These are phyloP conservation scores for Solidago caesia DNA, from an alignment of 129 eudicot species.

Conservation along the genomic window DNA sequence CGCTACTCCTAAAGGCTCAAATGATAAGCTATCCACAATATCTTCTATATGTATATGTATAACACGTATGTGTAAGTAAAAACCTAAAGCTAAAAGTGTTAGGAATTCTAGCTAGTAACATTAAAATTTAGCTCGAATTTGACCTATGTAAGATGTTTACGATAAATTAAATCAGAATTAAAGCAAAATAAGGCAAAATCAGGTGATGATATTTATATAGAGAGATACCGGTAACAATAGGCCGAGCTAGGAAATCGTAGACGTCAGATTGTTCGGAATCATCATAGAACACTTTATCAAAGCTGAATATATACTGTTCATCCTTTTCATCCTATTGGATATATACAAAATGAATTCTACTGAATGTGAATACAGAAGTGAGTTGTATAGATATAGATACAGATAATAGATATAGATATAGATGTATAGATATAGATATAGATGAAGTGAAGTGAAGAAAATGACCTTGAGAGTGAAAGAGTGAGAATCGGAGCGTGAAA, in stretches of 20 bases:
- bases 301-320: constrained; percentile 57
- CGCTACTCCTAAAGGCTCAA: constrained; percentile 15
- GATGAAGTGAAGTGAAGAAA: neutral
- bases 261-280: constrained; percentile 77
- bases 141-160: neutral
- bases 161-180: neutral
- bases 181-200: constrained; percentile 10
- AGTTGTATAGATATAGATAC: neutral
- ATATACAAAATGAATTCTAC: neutral
- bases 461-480: constrained; percentile 67
- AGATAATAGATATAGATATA: neutral
- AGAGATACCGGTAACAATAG: constrained; percentile 66
- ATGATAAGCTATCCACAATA: neutral
- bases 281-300: constrained; percentile 77
- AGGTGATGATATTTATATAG: too few relatives aligned
- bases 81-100: neutral
- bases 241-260: constrained; percentile 64
- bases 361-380: neutral
- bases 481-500: constrained; percentile 56
- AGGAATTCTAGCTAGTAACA: neutral
- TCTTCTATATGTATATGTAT: neutral
- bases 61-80: neutral
- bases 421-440: neutral
- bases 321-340: constrained; percentile 73
- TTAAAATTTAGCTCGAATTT: constrained; percentile 13